Conservation (phyloP, 2,329 filamentous ascomycete species). For the Fusarium haematococcum region DNA sequence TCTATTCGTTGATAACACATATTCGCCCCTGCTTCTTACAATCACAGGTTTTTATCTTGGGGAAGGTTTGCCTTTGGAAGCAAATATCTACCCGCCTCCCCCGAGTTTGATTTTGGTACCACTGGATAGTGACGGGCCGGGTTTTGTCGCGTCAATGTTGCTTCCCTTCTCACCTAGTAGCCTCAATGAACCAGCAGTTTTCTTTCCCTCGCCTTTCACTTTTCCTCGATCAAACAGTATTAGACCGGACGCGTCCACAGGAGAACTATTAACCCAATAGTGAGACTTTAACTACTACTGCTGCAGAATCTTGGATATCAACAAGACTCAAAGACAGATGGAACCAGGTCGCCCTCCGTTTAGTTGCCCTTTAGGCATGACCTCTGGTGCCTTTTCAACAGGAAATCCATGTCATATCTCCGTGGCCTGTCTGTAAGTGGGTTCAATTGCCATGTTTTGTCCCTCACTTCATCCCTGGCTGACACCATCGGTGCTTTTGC, state of each 20-base stretch:
- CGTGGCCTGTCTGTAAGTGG: not conserved
- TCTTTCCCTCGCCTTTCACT: not conserved
- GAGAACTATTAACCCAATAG: not conserved
- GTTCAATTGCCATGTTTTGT: not conserved
- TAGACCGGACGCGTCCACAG: not conserved
- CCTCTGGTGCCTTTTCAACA: not conserved
- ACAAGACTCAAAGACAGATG: not conserved
- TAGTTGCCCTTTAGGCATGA: not conserved
- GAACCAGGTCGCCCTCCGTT: not conserved
- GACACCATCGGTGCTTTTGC: not conserved
- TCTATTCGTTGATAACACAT: not conserved
- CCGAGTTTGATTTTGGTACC: not conserved
- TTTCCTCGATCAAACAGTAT: not conserved
- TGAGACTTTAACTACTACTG: not conserved
- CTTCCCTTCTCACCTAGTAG: not conserved
- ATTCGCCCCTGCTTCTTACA: not conserved
- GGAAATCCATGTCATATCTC: not conserved
- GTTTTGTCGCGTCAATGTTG: not conserved
- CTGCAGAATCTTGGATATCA: not conserved
- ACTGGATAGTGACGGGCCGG: not conserved
- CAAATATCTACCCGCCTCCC: not conserved
- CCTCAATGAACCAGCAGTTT: not conserved
- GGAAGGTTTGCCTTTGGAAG: not conserved
- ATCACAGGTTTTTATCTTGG: not conserved
- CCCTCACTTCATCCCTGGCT: not conserved